Conservation (phyloP, 495 filamentous ascomycete species). For the Eremomyces bilateralis region DNA sequence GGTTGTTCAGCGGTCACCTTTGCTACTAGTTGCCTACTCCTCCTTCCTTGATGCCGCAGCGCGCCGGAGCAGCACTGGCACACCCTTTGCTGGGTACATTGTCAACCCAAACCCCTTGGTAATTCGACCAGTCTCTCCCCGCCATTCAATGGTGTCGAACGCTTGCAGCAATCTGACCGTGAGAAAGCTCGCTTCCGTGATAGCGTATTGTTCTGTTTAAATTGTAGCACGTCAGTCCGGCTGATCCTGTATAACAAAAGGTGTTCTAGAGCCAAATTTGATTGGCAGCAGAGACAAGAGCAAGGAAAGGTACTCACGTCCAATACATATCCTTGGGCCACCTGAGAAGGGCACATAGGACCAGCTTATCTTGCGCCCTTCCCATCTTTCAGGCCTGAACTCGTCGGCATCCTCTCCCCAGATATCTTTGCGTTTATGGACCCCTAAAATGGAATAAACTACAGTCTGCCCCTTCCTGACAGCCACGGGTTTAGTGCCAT, state of each 20-base stretch:
- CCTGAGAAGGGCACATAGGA: constrained; percentile 38
- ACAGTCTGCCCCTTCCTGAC: constrained; percentile 23
- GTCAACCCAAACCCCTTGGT: not conserved
- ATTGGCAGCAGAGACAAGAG: too few relatives aligned
- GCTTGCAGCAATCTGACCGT: constrained; percentile 37
- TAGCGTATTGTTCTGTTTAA: constrained; percentile 35
- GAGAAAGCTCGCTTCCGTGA: constrained; percentile 35
- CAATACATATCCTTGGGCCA: constrained; percentile 28
- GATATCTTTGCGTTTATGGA: constrained; percentile 32
- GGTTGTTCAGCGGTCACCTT: too few relatives aligned
- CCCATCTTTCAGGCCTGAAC: constrained; percentile 36
- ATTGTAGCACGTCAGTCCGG: too few relatives aligned
- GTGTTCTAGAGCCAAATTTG: too few relatives aligned
- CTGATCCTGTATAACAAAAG: too few relatives aligned
- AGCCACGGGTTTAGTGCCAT: constrained; percentile 20
- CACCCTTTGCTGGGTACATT: not conserved
- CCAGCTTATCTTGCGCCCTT: constrained; percentile 34
- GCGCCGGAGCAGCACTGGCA: not conserved
- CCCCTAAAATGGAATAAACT: constrained; percentile 22
- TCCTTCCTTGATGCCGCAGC: too few relatives aligned
- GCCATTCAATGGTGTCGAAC: constrained; percentile 30
- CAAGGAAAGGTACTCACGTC: too few relatives aligned
- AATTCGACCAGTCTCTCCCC: not conserved
- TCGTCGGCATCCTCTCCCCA: constrained; percentile 28
- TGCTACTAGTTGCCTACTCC: too few relatives aligned